Evolutionary conservation across 192 early-diverging fungal species (phyloP).

Genomic region (Gonapodya sp.): DNA sequence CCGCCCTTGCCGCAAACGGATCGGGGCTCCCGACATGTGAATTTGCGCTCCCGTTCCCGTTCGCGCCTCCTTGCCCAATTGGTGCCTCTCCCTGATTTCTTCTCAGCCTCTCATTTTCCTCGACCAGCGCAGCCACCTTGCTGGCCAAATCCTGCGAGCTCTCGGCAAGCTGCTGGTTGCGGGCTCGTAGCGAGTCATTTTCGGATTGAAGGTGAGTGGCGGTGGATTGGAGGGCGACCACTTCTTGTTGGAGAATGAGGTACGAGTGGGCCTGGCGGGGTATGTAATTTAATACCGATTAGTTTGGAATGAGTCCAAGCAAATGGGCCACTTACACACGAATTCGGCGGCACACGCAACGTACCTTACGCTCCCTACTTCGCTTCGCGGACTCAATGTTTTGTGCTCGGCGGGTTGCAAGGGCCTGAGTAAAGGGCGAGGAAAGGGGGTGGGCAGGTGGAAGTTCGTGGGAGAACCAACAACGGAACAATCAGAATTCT

Average conservation of each 20-base stretch:
- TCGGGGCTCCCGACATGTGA: background rate
- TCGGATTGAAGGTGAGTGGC: background rate
- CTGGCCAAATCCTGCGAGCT: background rate
- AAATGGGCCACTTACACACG: too few relatives aligned
- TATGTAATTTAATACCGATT: too few relatives aligned
- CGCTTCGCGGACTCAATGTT: constrained; percentile 1
- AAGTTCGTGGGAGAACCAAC: too few relatives aligned
- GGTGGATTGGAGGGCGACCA: background rate
- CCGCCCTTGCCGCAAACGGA: background rate
- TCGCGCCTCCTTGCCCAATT: too few relatives aligned
- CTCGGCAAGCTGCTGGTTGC: background rate
- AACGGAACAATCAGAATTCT: too few relatives aligned
- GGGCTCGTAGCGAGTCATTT: background rate
- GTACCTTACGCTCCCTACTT: background rate
- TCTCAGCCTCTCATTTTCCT: constrained; percentile 31
- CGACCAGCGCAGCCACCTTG: constrained; percentile 25
- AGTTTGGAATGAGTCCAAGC: too few relatives aligned
- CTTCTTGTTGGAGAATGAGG: background rate
- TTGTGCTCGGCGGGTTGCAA: background rate
- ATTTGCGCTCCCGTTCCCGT: background rate
- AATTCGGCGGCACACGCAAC: background rate
- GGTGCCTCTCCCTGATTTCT: background rate
- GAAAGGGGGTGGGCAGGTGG: too few relatives aligned
- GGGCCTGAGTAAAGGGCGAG: too few relatives aligned
- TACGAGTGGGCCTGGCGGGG: background rate